Conservation (phyloP, 805 yeast genomes). For the Metschnikowia reukaufii region DNA sequence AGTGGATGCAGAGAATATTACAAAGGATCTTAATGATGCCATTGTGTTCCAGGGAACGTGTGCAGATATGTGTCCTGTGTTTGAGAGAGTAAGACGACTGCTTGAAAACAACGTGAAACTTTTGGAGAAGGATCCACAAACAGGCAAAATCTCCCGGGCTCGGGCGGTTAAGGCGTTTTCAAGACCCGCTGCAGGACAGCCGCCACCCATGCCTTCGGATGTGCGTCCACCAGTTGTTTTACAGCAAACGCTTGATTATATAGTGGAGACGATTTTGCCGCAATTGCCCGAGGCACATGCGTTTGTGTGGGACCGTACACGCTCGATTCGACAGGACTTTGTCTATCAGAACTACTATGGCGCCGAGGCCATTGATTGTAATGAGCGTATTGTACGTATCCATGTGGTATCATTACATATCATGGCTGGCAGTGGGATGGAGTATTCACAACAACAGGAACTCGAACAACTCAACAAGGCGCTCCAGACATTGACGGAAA, state of each 20-base stretch:
- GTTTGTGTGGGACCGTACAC: constrained; percentile 94
- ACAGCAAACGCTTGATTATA: constrained; percentile 63
- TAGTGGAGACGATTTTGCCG: constrained; percentile 61
- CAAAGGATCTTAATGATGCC: constrained; percentile 85
- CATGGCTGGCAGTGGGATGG: constrained; percentile 71
- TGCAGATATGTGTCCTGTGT: constrained; percentile 90
- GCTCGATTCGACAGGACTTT: constrained; percentile 95
- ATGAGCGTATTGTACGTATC: constrained; percentile 85
- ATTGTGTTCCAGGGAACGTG: constrained; percentile 87
- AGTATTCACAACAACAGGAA: constrained; percentile 93
- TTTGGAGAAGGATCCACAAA: constrained; percentile 64
- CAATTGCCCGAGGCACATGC: constrained; percentile 82
- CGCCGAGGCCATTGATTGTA: constrained; percentile 89
- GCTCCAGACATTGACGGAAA: constrained; percentile 81
- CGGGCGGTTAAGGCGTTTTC: constrained; percentile 89
- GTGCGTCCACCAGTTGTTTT: constrained; percentile 89
- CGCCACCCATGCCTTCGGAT: constrained; percentile 96
- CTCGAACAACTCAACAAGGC: constrained; percentile 92
- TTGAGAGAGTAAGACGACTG: constrained; percentile 84
- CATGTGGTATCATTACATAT: constrained; percentile 80
- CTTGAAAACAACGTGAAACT: constrained; percentile 82
- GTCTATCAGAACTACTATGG: constrained; percentile 94
- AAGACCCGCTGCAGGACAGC: constrained; percentile 97
- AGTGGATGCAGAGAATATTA: constrained; percentile 83
- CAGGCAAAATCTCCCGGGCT: constrained; percentile 52